These are phyloP conservation scores for Candida arabinofermentans DNA, from an alignment of 805 yeast species.

Conservation along the genomic window DNA sequence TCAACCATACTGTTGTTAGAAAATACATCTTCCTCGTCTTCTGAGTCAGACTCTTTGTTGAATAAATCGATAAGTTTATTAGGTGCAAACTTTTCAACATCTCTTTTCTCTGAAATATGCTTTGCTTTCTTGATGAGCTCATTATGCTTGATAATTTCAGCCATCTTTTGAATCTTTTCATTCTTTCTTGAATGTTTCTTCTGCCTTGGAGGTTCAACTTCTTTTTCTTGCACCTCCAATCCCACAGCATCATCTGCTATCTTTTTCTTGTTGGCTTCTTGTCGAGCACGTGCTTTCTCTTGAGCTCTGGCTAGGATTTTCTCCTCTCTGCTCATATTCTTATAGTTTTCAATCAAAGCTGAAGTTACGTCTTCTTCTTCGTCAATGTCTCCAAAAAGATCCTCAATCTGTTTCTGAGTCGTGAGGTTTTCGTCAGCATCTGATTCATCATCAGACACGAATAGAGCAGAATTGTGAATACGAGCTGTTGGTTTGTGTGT, in stretches of 20 bases:
- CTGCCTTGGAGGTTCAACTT: not conserved
- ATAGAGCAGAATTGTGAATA: not conserved
- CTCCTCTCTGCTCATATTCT: slow-evolving; percentile 23
- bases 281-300: slow-evolving; percentile 15
- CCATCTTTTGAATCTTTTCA: slow-evolving; percentile 5
- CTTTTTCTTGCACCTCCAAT: no score
- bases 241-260: no score
- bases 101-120: slow-evolving; percentile 12
- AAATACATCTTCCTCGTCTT: not conserved
- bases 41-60: slow-evolving; percentile 5
- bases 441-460: slow-evolving; percentile 4
- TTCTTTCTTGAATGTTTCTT: slow-evolving; percentile 4
- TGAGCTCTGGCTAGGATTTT: slow-evolving; percentile 27
- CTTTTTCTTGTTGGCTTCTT: slow-evolving; percentile 15
- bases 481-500: not conserved
- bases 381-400: slow-evolving; percentile 1
- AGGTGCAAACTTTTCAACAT: slow-evolving; percentile 20
- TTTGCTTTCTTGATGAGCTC: slow-evolving; percentile 18
- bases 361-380: slow-evolving; percentile 3
- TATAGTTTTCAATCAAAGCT: slow-evolving; percentile 15
- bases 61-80: slow-evolving; percentile 19
- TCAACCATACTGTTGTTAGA: not conserved
- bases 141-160: slow-evolving; percentile 14
- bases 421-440: slow-evolving; percentile 2
- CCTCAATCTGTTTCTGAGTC: slow-evolving; percentile 1